Evolutionary conservation across 495 filamentous ascomycete genomes (phyloP).

Genomic region (Niebla homalea): DNA sequence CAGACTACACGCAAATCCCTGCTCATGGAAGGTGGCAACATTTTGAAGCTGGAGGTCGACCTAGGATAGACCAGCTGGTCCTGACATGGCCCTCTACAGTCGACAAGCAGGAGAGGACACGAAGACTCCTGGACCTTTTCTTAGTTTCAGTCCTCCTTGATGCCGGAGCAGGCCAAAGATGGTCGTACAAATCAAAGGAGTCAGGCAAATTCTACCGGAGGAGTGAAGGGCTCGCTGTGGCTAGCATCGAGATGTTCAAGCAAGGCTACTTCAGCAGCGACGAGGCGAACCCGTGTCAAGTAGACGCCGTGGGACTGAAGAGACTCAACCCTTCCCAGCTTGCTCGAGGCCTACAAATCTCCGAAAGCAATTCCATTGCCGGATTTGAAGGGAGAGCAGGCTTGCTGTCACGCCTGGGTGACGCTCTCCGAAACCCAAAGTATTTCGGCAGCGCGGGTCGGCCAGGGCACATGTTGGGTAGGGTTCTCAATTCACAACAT

Average conservation of each 20-base stretch:
- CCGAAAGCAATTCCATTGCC: slow-evolving; percentile 65
- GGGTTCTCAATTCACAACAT: slow-evolving; percentile 15
- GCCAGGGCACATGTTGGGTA: slow-evolving; percentile 93
- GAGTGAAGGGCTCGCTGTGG: slow-evolving; percentile 87
- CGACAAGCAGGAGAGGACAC: slow-evolving; percentile 48
- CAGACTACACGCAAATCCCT: slow-evolving; percentile 70
- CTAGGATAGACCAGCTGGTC: slow-evolving; percentile 53
- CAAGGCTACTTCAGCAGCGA: slow-evolving; percentile 83
- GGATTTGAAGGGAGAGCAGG: slow-evolving; percentile 79
- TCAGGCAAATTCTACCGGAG: slow-evolving; percentile 73
- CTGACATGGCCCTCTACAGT: slow-evolving; percentile 47
- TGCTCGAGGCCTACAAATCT: slow-evolving; percentile 71
- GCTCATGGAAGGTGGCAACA: slow-evolving; percentile 62
- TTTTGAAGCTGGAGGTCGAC: slow-evolving; percentile 54
- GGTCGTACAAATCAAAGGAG: slow-evolving; percentile 81
- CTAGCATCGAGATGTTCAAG: slow-evolving; percentile 97
- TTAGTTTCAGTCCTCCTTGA: slow-evolving; percentile 57
- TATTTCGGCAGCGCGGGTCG: slow-evolving; percentile 76
- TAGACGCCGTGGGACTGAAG: slow-evolving; percentile 71
- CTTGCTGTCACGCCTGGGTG: slow-evolving; percentile 60
- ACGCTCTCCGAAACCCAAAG: slow-evolving; percentile 67
- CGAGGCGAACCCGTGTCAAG: slow-evolving; percentile 66
- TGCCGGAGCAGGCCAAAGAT: slow-evolving; percentile 51
- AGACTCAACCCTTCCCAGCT: slow-evolving; percentile 61
- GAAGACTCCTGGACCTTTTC: slow-evolving; percentile 53